Evolutionary conservation across 768 basidiomycete species (phyloP), one percentile per base, ranked within the genome.

Genomic region (Xerocomellus intermedius): DNA sequence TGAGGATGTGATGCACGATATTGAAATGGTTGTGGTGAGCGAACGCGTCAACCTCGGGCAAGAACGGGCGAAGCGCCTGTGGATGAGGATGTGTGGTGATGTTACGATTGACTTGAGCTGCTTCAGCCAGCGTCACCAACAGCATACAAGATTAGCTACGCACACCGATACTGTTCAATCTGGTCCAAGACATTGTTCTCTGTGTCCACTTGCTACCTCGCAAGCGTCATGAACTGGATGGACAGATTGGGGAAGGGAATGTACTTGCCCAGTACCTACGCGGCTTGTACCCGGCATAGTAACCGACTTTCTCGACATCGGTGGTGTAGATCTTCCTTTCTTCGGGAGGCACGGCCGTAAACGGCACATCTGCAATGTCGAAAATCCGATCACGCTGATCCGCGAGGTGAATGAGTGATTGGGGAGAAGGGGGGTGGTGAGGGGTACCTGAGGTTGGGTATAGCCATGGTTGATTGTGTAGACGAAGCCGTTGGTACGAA

Each of bases 141-240:
- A 33, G 2, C n/a, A 47, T n/a, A 21, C 17, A 21, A 35, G 48
- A 22, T 24, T 10, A 30, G 26, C 8, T 2, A 65, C 79, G 32
- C 53, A 85, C 84, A 70, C 58, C 78, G 81, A 60, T 86, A 86
- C 36, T 81, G 75, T 57, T 86, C 84, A 19, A 86, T 68, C 58
- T 86, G 82, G 62, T 87, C 85, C n/a, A 64, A 75, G 30, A 87
- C 79, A 5, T 82, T 81, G n/a, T 56, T 57, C 0, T 57, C 51
- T 5, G 76, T 73, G 42, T 80, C 80, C 22, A 86, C 79, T 49
- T 81, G 79, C 85, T 86, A 48, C 2, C n/a, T 33, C 36, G 30
- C 4, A 41, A 44, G 39, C 8, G 22, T 35, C 17, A 19, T 21
- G 13, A 33, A 12, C 26, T 5, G 10, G 30, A 24, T 12, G 30